Base-by-base conservation (phyloP, 805 yeast genomes). In the Kuraishia cidri region DNA sequence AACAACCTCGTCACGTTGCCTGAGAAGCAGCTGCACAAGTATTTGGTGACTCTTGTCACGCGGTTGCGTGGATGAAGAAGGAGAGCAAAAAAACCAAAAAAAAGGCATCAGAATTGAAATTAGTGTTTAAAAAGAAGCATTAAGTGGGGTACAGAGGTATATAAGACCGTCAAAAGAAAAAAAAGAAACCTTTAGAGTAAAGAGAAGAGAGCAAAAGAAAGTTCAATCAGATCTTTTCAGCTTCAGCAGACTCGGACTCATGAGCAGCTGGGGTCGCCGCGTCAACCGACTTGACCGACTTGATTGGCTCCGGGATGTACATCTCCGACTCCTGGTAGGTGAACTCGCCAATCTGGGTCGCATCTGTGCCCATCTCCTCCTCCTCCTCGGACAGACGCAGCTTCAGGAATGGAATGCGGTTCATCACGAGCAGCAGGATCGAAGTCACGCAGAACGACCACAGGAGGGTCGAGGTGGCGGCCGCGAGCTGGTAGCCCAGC, bases 401-500 rank as follows among this genome's bases (percentile, higher is more conserved):
- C 58, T 79, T 75, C 53, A 88, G 69, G 65, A 77, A 75, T 42
- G 96, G 96, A 41, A 86, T 65, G 48, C 63, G 67, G 69, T 86
- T 81, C 75, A 83, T 72, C 27, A 60, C 53, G 22, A 74, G 59
- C 44, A 86, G 64, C 28, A 90, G 61, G 37, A 82, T 64, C 4
- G 81, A 69, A 19, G 95, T 83, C 35, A 84, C 74, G 5, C 58
- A 67, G 46, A 83, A 79, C 4, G 94, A 69, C 84, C 94, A 90
- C 10, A 70, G 64, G 33, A 79, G 79, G 38, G 78, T 75, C 9
- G 94, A 69, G 37, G 66, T 57, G 41, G 77, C 66, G 29, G 82
- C 94, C 17, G 95, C 90, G 43, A 86, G 62, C 66, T 90, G 97
- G 60, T 79, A 80, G 44, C 94, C 92, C 43, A 87, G 72, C 63